phyloP scores from a whole-genome alignment of 129 eudicot genomes.

The Glebionis coronaria region DNA sequence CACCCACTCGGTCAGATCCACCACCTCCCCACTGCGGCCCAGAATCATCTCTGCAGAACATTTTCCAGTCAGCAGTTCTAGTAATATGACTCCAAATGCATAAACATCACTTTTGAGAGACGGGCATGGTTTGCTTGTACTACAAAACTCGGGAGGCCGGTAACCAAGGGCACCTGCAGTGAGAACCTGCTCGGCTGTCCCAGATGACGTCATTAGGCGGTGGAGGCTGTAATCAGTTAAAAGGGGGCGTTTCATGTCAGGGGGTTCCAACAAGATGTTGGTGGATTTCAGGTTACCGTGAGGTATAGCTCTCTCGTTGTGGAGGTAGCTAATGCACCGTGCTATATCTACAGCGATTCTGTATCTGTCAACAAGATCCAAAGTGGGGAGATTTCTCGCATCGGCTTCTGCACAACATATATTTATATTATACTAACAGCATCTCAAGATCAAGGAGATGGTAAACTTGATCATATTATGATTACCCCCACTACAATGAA shows the following conservation, averaged over 20 bases:
- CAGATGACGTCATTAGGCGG: slow-evolving; percentile 73
- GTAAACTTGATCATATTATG: neutral
- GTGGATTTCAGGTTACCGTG: slow-evolving; percentile 91
- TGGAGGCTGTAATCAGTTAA: slow-evolving; percentile 83
- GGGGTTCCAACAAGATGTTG: slow-evolving; percentile 62
- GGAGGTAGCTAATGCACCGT: slow-evolving; percentile 67
- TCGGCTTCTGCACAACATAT: slow-evolving; percentile 47
- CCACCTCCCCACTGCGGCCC: slow-evolving; percentile 47
- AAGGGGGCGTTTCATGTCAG: slow-evolving; percentile 41
- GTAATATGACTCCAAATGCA: slow-evolving; percentile 76
- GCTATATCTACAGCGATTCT: slow-evolving; percentile 59
- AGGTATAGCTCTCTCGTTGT: slow-evolving; percentile 72
- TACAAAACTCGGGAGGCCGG: slow-evolving; percentile 81
- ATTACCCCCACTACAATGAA: neutral
- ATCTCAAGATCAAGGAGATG: neutral
- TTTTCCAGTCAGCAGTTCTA: slow-evolving; percentile 75
- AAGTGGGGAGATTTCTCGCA: slow-evolving; percentile 35
- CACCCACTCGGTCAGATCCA: slow-evolving; percentile 83
- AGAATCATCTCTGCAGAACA: slow-evolving; percentile 54
- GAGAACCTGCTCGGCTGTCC: slow-evolving; percentile 79
- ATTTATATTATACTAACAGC: neutral
- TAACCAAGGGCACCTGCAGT: slow-evolving; percentile 80
- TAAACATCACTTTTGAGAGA: slow-evolving; percentile 80
- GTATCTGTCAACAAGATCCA: slow-evolving; percentile 51
- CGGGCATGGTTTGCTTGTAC: slow-evolving; percentile 81